phyloP scores from a whole-genome alignment of 177 flowering plant genomes.

The Vitis hybrid region DNA sequence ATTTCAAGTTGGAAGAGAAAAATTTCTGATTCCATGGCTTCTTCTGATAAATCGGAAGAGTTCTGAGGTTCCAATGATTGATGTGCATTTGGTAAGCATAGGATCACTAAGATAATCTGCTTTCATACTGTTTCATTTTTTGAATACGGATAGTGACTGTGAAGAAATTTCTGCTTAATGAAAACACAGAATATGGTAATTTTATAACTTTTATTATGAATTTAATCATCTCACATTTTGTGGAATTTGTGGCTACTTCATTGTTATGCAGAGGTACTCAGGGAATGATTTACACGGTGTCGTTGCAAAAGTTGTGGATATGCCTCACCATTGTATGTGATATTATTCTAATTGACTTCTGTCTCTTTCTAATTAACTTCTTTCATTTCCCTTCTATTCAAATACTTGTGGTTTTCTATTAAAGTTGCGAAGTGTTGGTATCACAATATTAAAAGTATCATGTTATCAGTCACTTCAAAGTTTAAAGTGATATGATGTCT shows the following conservation, averaged over 20 bases:
- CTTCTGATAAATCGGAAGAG: conserved; percentile 81
- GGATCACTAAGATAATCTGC: background rate
- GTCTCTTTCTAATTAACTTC: background rate
- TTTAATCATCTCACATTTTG: background rate
- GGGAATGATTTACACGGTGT: conserved; percentile 93
- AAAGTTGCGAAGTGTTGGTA: no score
- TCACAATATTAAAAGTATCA: no score
- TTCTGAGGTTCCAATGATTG: conserved; percentile 91
- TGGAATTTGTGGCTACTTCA: conserved; percentile 4
- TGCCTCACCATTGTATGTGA: conserved; percentile 91
- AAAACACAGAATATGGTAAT: background rate
- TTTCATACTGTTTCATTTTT: background rate
- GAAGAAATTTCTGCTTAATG: background rate
- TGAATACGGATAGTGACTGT: no score
- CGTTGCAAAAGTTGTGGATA: conserved; percentile 87
- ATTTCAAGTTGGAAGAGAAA: conserved; percentile 95
- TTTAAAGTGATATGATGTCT: no score
- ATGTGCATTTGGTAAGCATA: conserved; percentile 71
- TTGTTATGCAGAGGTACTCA: conserved; percentile 70
- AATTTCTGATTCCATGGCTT: conserved; percentile 89
- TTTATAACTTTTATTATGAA: background rate
- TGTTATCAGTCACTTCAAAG: no score
- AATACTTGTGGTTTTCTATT: no score
- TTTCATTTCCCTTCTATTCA: background rate
- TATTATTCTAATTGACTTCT: background rate